Conservation (phyloP, 805 yeast species). For the Lipomyces starkeyi region DNA sequence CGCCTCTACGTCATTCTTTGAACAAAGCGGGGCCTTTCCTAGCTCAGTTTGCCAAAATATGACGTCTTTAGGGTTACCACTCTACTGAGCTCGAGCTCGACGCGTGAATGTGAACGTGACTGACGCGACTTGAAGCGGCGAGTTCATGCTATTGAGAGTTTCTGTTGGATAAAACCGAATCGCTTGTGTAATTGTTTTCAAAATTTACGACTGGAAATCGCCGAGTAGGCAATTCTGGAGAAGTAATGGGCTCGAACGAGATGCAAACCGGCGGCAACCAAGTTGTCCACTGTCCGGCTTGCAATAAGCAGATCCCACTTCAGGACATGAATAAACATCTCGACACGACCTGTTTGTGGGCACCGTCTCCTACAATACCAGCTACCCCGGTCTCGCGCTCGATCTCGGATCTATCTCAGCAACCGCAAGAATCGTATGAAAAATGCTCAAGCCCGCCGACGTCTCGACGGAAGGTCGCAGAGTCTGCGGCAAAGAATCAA, state of each 20-base stretch:
- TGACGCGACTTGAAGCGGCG: background rate
- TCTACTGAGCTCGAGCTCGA: no score
- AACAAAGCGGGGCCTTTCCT: background rate
- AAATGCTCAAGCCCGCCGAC: background rate
- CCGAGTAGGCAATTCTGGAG: background rate
- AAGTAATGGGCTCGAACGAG: background rate
- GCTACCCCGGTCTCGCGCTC: background rate
- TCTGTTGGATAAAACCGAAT: no score
- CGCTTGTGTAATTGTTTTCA: background rate
- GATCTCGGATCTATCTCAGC: background rate
- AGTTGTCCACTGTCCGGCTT: conserved; percentile 40
- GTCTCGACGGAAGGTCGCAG: conserved; percentile 1
- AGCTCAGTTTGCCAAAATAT: no score
- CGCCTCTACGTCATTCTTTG: background rate
- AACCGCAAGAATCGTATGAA: background rate
- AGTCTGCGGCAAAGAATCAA: background rate
- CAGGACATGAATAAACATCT: conserved; percentile 44
- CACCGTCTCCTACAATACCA: background rate
- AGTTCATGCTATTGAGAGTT: no score
- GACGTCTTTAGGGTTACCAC: no score
- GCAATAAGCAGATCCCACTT: conserved; percentile 26
- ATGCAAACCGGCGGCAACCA: background rate
- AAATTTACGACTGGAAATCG: background rate
- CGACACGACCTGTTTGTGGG: conserved; percentile 43
- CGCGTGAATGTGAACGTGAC: background rate